Base-by-base conservation (phyloP, 179 eudicot genomes). In the Beta lomatogona region DNA sequence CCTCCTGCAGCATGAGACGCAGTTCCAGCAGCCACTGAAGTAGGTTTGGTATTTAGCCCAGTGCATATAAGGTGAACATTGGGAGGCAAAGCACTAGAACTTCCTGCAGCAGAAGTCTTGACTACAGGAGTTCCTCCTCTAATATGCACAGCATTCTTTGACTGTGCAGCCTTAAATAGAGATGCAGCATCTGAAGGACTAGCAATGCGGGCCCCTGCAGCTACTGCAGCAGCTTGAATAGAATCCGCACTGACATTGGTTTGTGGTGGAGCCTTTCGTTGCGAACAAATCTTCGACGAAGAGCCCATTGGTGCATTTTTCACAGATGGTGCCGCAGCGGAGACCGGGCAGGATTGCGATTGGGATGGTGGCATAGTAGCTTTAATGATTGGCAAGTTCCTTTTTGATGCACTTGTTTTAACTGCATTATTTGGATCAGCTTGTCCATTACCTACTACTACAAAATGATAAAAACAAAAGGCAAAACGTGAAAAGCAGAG, bases 141-240 rank as follows among this genome's bases (percentile, higher is more conserved):
- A 25, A 73, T 73, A 53, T 53, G 60, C 61, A 53, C n/a, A 46
- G 90, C 87, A 50, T 88, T 89, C 77, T 94, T 93, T 57, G 92
- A 77, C 73, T 89, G 97, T 54, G 91, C 86, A 64, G 87, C 94
- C 60, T 88, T 88, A 1, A 90, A 69, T 71, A 89, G 83, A 50
- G 91, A 64, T 12, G 92, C 88, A 10, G 93, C 94, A 79, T 87
- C 93, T 1, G 89, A 85, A n/a, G 92, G 88, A 85, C 90, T 86
- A 78, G 89, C 95, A 82, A 93, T 87, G 72, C 95, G 92, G 61
- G 93, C 95, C 83, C 97, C 97, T 63, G 94, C 98, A 80, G 95
- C 92, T 82, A 91, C 88, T 73, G 98, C 95, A 58, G 92, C 88
- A 77, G 92, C 95, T 83, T 88, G 88, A 25, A 88, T 76, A 74